A percentile compares a stretch with the other conserved stretches of the same genome.
Evolutionary conservation across 2,329 filamentous ascomycete genomes (phyloP).

Genomic region (Beauveria australis): DNA sequence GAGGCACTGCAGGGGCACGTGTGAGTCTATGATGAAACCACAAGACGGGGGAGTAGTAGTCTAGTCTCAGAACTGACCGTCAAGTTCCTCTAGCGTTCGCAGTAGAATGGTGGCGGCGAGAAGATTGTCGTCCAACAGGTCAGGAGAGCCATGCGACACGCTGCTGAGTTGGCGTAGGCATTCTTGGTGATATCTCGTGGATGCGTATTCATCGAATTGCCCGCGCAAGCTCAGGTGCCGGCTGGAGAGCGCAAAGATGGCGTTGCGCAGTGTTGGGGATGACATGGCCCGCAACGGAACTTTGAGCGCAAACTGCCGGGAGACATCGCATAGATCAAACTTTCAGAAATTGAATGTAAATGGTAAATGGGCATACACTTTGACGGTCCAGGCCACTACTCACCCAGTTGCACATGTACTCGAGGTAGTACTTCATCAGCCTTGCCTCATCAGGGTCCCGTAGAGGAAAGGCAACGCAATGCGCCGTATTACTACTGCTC

Average conservation of each 20-base stretch:
- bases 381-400: not conserved
- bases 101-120: not conserved
- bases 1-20: not conserved
- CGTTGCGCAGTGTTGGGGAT: conserved; percentile 45
- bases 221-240: conserved; percentile 37
- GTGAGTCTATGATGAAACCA: not conserved
- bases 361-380: too few species aligned
- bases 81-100: not conserved
- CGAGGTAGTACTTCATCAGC: not conserved
- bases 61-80: not conserved
- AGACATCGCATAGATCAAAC: not conserved
- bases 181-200: conserved; percentile 41
- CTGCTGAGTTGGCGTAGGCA: not conserved
- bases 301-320: not conserved
- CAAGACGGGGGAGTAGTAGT: not conserved
- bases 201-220: conserved; percentile 40
- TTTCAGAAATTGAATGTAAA: too few species aligned
- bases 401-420: not conserved
- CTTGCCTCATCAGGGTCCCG: not conserved
- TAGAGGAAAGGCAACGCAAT: not conserved
- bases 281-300: conserved; percentile 31
- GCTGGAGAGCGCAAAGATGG: conserved; percentile 48
- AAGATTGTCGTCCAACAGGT: not conserved
- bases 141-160: not conserved
- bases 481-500: not conserved